Percentiles rank a stretch among this genome's conserved stretches.
phyloP scores from a whole-genome alignment of 176 grass and related monocot genomes.

The Carex kokanica region DNA sequence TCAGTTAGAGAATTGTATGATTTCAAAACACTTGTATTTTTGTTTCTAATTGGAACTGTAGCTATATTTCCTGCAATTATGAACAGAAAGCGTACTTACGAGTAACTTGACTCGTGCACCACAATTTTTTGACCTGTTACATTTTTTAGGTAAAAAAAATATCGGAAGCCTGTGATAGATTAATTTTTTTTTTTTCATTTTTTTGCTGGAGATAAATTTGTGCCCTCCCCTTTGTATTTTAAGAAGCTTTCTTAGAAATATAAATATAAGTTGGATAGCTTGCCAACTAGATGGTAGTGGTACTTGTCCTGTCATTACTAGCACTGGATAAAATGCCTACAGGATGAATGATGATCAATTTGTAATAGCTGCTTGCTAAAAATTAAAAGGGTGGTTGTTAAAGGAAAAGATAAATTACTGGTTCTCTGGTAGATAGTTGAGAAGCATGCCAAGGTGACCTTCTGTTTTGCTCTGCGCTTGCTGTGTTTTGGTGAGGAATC shows the following conservation, averaged over 20 bases:
- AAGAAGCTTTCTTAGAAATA: neutral
- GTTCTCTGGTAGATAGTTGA: neutral
- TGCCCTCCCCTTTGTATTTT: neutral
- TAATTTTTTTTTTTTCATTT: neutral
- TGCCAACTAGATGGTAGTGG: neutral
- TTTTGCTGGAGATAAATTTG: neutral
- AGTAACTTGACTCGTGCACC: constrained; percentile 29
- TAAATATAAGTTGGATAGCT: neutral
- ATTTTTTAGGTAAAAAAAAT: constrained; percentile 16
- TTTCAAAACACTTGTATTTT: constrained; percentile 79
- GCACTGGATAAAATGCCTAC: neutral
- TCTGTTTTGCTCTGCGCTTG: neutral
- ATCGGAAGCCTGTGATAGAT: neutral
- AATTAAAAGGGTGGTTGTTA: neutral
- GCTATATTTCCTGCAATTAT: constrained; percentile 74
- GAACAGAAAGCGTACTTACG: constrained; percentile 87
- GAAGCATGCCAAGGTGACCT: neutral
- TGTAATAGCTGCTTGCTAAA: neutral
- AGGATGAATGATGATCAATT: neutral
- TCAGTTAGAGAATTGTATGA: constrained; percentile 88
- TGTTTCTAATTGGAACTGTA: constrained; percentile 83
- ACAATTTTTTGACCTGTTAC: neutral
- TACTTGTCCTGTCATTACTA: neutral
- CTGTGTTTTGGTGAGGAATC: neutral
- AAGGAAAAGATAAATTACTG: neutral